These are phyloP conservation scores for Verticillium longisporum DNA, from an alignment of 2,329 filamentous ascomycete genomes.

Conservation along the genomic window DNA sequence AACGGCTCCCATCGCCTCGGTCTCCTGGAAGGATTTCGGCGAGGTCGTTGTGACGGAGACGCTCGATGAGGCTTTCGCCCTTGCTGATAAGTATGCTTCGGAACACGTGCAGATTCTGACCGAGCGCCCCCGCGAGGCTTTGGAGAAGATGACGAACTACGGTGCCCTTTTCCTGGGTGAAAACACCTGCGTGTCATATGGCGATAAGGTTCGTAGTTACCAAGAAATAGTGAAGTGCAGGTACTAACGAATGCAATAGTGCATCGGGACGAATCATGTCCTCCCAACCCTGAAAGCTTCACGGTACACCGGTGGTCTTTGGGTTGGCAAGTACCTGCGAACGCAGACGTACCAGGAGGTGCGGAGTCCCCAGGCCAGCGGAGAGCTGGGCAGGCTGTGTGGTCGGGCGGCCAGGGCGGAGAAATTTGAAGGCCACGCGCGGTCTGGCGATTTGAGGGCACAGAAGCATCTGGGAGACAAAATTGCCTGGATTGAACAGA, in stretches of 20 bases:
- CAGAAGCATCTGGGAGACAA: constrained; percentile 32
- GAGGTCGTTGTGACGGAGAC: constrained; percentile 35
- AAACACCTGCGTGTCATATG: constrained; percentile 45
- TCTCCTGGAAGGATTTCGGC: constrained; percentile 37
- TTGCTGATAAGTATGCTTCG: constrained; percentile 39
- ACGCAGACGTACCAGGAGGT: constrained; percentile 50
- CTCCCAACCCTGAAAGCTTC: constrained; percentile 40
- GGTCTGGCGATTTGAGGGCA: constrained; percentile 41
- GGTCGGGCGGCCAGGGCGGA: constrained; percentile 41
- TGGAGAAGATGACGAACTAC: constrained; percentile 44
- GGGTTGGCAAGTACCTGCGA: constrained; percentile 47
- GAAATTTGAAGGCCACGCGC: constrained; percentile 45
- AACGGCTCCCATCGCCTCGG: constrained; percentile 33
- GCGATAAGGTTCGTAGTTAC: constrained; percentile 35
- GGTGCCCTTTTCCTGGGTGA: constrained; percentile 43
- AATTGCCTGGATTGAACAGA: constrained; percentile 32
- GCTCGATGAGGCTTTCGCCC: constrained; percentile 31
- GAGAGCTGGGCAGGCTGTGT: constrained; percentile 39
- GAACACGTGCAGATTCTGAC: constrained; percentile 48
- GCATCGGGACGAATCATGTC: constrained; percentile 49
- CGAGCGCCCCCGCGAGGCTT: constrained; percentile 33
- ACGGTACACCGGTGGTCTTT: constrained; percentile 43
- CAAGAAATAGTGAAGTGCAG: not conserved
- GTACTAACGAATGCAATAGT: constrained; percentile 19
- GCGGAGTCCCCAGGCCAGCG: constrained; percentile 31